Evolutionary conservation across 768 basidiomycete species (phyloP), one percentile per base, ranked within the genome.

Genomic region (Filobasidium floriforme): DNA sequence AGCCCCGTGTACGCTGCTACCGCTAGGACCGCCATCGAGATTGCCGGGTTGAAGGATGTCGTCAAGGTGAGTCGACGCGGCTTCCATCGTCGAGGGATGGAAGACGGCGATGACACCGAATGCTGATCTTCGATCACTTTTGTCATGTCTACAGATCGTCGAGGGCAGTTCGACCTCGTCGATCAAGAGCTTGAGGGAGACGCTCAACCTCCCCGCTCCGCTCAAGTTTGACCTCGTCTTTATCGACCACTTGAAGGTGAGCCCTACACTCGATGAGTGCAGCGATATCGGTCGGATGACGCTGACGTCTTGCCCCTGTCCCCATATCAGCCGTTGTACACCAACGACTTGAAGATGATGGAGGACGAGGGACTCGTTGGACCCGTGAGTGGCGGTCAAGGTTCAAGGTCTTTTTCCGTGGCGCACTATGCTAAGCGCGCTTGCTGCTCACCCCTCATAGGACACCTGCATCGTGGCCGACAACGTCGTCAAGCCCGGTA

Each of bases 401-500:
- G 3, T 3, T 41, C 28, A 14, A 14, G 10, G 5, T 49, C 12
- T 14, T 15, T 49, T 14, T 5, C 3, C 46, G 46, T 49, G 46
- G 14, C 4, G 3, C 46, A 37, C 32, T 3, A 37, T n/a, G n/a
- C 32, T 37, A 37, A 37, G 4, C 46, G 46, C 19, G 3, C 24
- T 12, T 51, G 5, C 6, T 24, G 24, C 24, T 24, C 24, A 15
- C 15, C 12, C 5, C 54, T 15, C 26, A 7, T 26, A 76, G 75
- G 75, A 75, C 10, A 77, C 76, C 29, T 67, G 72, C 59, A 64
- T 75, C n/a, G 73, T 77, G 22, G 76, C 76, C 37, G 76, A 77
- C 69, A 75, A 75, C 65, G 76, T 77, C n/a, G 74, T 77, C 66
- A 77, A 75, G 57, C 75, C 75, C 40, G 76, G 76, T 7, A 77